Evolutionary conservation across 352 stramenopile species (phyloP), one percentile per base, ranked within the genome.

Genomic region (Blastocystis sp.): DNA sequence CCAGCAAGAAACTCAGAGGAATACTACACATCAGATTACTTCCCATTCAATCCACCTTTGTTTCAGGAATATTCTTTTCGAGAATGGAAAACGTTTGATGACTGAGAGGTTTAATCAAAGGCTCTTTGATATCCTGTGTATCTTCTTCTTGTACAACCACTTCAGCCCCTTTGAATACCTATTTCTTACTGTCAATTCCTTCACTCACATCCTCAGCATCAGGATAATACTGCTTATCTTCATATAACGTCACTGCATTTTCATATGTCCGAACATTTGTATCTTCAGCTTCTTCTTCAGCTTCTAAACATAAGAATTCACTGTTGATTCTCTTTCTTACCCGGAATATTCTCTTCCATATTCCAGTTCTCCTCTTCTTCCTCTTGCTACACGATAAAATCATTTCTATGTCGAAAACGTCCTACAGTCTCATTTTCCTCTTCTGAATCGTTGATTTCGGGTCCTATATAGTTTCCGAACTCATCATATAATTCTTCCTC

Each of bases 381-480:
- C 15, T 37, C 24, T 66, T 91, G 37, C 58, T 89, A 90, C 40
- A n/a, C 24, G 44, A 89, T 75, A 79, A 81, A 11, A 44, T 27
- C 48, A 35, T 57, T 35, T 13, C 33, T 30, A 77, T 48, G 9
- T 11, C 51, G 44, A 89, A 80, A 73, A 66, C 22, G 24, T 22
- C 73, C n/a, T 91, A 57, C 89, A 88, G n/a, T 75, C 33, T 79
- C 82, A 53, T 92, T 60, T 30, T 91, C 82, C 24, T 90, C 81
- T 60, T 92, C 91, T 15, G 90, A 93, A 42, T 93, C 90, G 80
- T 95, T 94, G 60, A 99, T 92, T 88, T 99, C 96, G 30, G 96
- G 96, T 24, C 97, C 97, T 89, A 99, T 98, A 92, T 99, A 99
- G 92, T 99, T 99, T 84, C 97, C 97, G 90, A 99, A 99, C 93